phyloP scores from a whole-genome alignment of 768 basidiomycete species.

The Gymnopilus dilepis region DNA sequence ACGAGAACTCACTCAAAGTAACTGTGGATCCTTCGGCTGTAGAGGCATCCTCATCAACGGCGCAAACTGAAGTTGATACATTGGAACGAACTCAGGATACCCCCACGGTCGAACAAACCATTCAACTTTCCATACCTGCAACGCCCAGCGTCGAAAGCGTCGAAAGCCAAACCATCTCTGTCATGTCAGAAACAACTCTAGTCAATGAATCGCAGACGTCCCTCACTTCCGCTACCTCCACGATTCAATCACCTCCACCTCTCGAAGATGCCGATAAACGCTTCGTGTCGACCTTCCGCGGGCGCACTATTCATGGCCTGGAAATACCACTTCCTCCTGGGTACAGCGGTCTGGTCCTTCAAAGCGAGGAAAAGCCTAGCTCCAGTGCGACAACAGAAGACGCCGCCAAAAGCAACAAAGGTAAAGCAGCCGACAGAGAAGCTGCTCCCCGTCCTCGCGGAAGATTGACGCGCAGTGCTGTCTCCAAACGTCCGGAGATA shows the following conservation, averaged over 20 bases:
- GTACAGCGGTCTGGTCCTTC: slow-evolving; percentile 70
- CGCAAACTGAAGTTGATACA: not conserved
- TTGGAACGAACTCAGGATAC: not conserved
- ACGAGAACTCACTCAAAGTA: no score
- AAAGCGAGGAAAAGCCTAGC: slow-evolving; percentile 28
- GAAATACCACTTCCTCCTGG: slow-evolving; percentile 65
- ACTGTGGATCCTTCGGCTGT: not conserved
- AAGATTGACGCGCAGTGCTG: slow-evolving; percentile 34
- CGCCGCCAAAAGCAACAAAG: slow-evolving; percentile 15
- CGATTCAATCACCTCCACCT: slow-evolving; percentile 9
- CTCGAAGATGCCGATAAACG: slow-evolving; percentile 36
- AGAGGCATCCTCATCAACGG: no score
- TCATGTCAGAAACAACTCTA: slow-evolving; percentile 10
- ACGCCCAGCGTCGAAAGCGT: not conserved
- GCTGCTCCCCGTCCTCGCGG: slow-evolving; percentile 29
- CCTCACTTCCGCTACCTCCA: not conserved
- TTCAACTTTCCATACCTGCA: not conserved
- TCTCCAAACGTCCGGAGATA: slow-evolving; percentile 29
- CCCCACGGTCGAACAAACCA: not conserved
- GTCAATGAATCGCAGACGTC: slow-evolving; percentile 16
- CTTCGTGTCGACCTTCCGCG: slow-evolving; percentile 73
- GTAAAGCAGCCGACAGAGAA: slow-evolving; percentile 21
- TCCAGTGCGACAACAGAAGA: not conserved
- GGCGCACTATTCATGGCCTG: slow-evolving; percentile 74
- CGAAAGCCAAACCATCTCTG: slow-evolving; percentile 10